Base-by-base conservation (phyloP, 306 rosid species). In the Lathyrus oleraceus region DNA sequence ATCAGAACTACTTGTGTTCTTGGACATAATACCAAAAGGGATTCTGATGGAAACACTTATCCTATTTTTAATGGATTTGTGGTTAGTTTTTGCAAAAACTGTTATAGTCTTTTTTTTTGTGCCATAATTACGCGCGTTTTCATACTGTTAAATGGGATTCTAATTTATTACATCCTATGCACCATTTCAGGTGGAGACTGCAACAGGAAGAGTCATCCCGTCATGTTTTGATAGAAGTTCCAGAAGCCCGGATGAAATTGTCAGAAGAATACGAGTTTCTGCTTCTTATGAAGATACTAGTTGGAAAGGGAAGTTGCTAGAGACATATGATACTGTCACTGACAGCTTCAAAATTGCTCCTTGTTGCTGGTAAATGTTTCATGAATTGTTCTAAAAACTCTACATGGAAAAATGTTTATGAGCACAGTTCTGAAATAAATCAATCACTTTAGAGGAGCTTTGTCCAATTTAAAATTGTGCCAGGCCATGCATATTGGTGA, bases 211-310 rank as follows among this genome's bases (percentile, higher is more conserved):
- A 6, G 69, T 85, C 13, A 45, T 82, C 69, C 96, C 96, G 21
- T 90, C 96, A 16, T 69, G 78, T 47, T 90, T 93, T 70, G 88
- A 90, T 73, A 28, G 77, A 65, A 84, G 83, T 61, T 86, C 91
- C 52, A 85, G 98, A 83, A 87, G 88, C 75, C 97, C 97, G 8
- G 96, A 87, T 78, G 97, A 88, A 78, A 48, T 85, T 72, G 86
- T 93, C 52, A 76, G 98, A 85, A 81, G 94, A 90, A 88, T 88
- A 76, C 81, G 97, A 70, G 81, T 88, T 25, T 74, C 92, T 60
- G 65, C 80, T 53, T 65, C 87, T 8, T 74, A 74, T 61, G 92
- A 93, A 76, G 97, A 93, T 71, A 45, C 73, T 35, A 79, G 38
- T 68, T 82, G 86, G 94, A 30, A 23, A 1, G 92, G 88, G 35